Conservation (phyloP, 106 monocot species). For the Dendrobium catenatum region DNA sequence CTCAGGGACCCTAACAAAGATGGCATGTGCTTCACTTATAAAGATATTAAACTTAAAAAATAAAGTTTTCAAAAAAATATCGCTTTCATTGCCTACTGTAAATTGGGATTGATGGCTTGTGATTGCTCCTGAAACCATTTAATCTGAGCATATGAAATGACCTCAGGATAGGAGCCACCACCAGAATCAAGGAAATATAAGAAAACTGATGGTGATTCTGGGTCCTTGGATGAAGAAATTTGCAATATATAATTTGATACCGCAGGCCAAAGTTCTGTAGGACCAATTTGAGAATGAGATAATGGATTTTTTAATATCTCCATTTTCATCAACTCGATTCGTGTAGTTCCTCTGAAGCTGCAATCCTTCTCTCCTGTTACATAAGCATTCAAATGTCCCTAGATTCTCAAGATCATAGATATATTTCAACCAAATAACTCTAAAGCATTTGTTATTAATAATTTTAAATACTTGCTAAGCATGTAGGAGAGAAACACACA, state of each 20-base stretch:
- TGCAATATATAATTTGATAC: conserved; percentile 78
- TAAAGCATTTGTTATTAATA: neutral
- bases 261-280: conserved; percentile 69
- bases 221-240: conserved; percentile 39
- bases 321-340: conserved; percentile 43
- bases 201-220: conserved; percentile 29
- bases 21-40: neutral
- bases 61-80: neutral
- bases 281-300: conserved; percentile 50
- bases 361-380: conserved; percentile 34
- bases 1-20: conserved; percentile 57
- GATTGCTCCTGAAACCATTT: conserved; percentile 59
- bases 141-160: conserved; percentile 73
- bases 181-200: conserved; percentile 91
- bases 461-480: neutral
- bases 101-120: conserved; percentile 48
- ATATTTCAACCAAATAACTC: neutral
- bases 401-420: neutral
- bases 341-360: conserved; percentile 56
- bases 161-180: conserved; percentile 84
- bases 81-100: conserved; percentile 25
- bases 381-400: conserved; percentile 1
- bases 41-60: neutral
- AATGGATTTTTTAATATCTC: conserved; percentile 44
- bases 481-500: neutral